These are phyloP conservation scores for Chalciporus piperatus DNA, from an alignment of 768 basidiomycete species.

Conservation along the genomic window DNA sequence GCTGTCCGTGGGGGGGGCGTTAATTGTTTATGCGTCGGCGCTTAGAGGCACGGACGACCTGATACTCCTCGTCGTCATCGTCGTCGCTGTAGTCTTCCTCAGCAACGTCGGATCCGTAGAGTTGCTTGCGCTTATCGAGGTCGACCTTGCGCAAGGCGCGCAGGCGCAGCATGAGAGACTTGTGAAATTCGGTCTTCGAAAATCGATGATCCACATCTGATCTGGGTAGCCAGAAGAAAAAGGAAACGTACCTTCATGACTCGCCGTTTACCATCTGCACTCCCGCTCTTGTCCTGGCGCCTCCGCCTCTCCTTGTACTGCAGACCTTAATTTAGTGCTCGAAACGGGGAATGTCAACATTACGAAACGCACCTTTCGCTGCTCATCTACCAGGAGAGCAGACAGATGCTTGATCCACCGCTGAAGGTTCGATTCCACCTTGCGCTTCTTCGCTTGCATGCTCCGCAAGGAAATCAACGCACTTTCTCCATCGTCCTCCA, in stretches of 20 bases:
- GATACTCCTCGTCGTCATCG: slow-evolving; percentile 34
- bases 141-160: slow-evolving; percentile 62
- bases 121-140: slow-evolving; percentile 44
- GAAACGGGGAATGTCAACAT: neutral
- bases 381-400: slow-evolving; percentile 60
- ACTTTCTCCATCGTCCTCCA: slow-evolving; percentile 36
- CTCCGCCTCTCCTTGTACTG: slow-evolving; percentile 68
- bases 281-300: slow-evolving; percentile 40
- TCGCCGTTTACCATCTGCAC: slow-evolving; percentile 46
- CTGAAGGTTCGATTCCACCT: slow-evolving; percentile 48
- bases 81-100: slow-evolving; percentile 37
- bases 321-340: slow-evolving; percentile 3
- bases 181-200: slow-evolving; percentile 67
- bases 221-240: neutral
- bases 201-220: neutral
- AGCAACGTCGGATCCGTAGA: slow-evolving; percentile 39
- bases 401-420: slow-evolving; percentile 68
- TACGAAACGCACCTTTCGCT: slow-evolving; percentile 52
- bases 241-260: slow-evolving; percentile 51
- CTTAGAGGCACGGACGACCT: slow-evolving; percentile 28
- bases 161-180: slow-evolving; percentile 54
- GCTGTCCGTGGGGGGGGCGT: slow-evolving; percentile 15
- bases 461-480: slow-evolving; percentile 30
- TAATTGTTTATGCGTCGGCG: slow-evolving; percentile 29
- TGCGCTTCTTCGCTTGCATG: slow-evolving; percentile 35